Percentiles rank a stretch among this genome's conserved stretches.
phyloP scores from a whole-genome alignment of 768 basidiomycete species.

The Pluteus cervinus region DNA sequence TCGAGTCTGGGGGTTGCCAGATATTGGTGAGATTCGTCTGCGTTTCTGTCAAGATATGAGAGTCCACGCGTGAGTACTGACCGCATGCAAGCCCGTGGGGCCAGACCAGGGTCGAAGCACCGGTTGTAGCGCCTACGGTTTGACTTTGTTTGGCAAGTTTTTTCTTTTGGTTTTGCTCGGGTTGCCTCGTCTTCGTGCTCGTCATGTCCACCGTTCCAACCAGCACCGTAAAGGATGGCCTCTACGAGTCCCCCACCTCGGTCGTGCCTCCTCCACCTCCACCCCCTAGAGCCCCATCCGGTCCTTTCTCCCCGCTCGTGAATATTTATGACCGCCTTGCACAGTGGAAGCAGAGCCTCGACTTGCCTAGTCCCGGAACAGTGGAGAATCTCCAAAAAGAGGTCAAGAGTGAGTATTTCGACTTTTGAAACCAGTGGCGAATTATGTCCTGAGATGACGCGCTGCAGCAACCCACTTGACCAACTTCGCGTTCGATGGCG shows the following conservation, averaged over 20 bases:
- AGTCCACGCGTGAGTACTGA: too few species aligned
- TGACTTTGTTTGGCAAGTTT: conserved; percentile 32
- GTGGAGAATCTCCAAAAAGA: conserved; percentile 92
- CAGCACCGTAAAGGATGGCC: conserved; percentile 30
- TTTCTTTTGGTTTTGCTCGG: conserved; percentile 20
- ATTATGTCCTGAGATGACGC: conserved; percentile 5
- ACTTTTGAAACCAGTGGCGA: conserved; percentile 2
- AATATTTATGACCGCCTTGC: conserved; percentile 69
- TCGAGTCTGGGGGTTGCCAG: too few species aligned
- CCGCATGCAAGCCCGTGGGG: too few species aligned
- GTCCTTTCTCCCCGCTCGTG: conserved; percentile 52
- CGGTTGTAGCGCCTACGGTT: too few species aligned
- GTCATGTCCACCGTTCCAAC: conserved; percentile 39
- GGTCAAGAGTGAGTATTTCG: conserved; percentile 63
- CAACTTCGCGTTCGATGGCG: conserved; percentile 97
- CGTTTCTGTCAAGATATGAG: too few species aligned
- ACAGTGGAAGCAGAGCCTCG: conserved; percentile 76
- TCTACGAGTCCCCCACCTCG: conserved; percentile 28
- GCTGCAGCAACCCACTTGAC: conserved; percentile 77
- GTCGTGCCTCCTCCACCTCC: conserved; percentile 28
- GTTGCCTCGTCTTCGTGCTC: conserved; percentile 13
- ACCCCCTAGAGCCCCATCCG: conserved; percentile 30
- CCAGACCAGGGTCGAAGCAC: too few species aligned
- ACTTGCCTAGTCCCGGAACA: conserved; percentile 86
- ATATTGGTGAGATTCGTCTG: too few species aligned